Conservation (phyloP, 129 eudicot genomes). For the Saussurea involucrata region DNA sequence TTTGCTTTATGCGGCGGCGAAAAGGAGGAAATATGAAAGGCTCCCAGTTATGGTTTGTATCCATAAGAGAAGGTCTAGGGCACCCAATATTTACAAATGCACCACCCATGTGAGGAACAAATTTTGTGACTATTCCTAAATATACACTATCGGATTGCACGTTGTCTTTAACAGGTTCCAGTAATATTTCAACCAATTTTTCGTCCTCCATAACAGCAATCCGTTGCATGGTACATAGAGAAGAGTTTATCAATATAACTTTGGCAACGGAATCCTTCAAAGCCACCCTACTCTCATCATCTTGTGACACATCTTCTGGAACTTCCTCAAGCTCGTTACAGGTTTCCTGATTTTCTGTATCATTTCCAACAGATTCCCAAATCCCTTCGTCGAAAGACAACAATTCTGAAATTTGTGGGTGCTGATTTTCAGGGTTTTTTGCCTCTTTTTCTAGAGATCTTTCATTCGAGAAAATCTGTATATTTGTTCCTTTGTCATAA, state of each 20-base stretch:
- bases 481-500: neutral
- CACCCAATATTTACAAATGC: conserved; percentile 92
- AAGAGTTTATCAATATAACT: conserved; percentile 79
- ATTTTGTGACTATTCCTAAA: conserved; percentile 68
- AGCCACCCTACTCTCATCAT: conserved; percentile 37
- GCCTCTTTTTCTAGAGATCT: conserved; percentile 23
- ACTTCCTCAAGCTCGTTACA: conserved; percentile 32
- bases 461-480: conserved; percentile 8
- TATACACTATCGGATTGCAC: conserved; percentile 96
- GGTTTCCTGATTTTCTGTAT: conserved; percentile 17
- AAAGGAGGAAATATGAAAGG: conserved; percentile 80
- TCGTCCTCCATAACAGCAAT: conserved; percentile 92
- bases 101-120: conserved; percentile 92
- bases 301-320: conserved; percentile 35
- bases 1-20: conserved; percentile 35
- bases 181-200: conserved; percentile 74
- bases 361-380: conserved; percentile 21
- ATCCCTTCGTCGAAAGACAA: conserved; percentile 30
- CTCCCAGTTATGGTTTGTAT: conserved; percentile 45
- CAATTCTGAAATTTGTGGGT: conserved; percentile 21
- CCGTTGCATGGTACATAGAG: conserved; percentile 90
- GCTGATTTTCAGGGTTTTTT: conserved; percentile 14
- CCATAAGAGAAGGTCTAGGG: conserved; percentile 68
- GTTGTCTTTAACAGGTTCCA: conserved; percentile 85
- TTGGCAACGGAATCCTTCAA: conserved; percentile 42